A percentile compares a stretch with the other conserved stretches of the same genome.
These are phyloP conservation scores for Zygotorulaspora mrakii DNA, from an alignment of 1,139 yeast genomes.

Conservation along the genomic window DNA sequence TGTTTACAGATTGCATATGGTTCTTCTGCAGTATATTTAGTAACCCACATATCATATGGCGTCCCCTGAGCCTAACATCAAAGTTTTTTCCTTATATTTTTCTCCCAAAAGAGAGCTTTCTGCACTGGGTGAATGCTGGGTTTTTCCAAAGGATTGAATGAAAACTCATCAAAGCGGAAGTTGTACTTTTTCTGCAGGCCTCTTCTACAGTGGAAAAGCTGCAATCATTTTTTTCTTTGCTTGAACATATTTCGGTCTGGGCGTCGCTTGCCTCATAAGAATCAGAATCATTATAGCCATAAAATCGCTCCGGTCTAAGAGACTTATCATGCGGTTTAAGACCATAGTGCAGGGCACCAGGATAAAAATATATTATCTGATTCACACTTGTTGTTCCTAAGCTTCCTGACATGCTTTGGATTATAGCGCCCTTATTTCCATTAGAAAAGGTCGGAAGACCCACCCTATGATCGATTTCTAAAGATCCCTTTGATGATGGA, in stretches of 20 bases:
- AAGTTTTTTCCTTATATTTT: conserved; percentile 3
- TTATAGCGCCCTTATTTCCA: conserved; percentile 1
- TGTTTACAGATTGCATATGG: conserved; percentile 16
- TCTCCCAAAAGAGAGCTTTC: conserved; percentile 1
- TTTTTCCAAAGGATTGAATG: conserved; percentile 11
- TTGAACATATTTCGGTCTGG: no score
- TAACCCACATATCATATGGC: conserved; percentile 15
- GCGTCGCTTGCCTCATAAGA: conserved; percentile 4
- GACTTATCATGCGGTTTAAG: conserved; percentile 4
- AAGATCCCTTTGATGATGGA: neutral
- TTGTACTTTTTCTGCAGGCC: conserved; percentile 4
- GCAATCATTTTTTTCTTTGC: neutral
- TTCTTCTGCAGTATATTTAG: conserved; percentile 10
- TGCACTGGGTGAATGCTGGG: conserved; percentile 5
- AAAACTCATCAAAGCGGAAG: conserved; percentile 8
- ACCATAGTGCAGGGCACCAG: conserved; percentile 3
- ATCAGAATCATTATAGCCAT: neutral
- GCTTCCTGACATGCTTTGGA: conserved; percentile 3
- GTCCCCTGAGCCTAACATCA: conserved; percentile 13
- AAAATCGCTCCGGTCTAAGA: conserved; percentile 5
- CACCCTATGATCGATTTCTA: conserved; percentile 5
- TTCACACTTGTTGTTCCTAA: conserved; percentile 6
- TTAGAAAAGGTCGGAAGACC: conserved; percentile 5
- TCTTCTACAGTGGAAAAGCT: conserved; percentile 1
- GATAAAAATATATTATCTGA: conserved; percentile 4